phyloP scores from a whole-genome alignment of 2,329 filamentous ascomycete species.

The Corynespora cassiicola region DNA sequence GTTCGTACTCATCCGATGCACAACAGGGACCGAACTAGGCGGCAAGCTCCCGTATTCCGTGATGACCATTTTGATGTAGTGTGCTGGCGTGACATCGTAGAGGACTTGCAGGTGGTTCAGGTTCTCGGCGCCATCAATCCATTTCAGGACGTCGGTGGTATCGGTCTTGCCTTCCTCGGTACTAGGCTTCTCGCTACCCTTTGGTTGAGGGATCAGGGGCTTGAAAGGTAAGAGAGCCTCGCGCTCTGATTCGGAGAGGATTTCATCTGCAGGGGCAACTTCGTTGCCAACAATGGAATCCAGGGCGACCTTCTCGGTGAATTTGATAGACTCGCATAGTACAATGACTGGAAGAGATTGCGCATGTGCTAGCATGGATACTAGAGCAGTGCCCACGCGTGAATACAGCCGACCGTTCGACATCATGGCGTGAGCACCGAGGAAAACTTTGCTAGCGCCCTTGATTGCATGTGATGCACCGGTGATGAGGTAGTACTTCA shows the following conservation, averaged over 20 bases:
- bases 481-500: conserved; percentile 82
- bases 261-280: conserved; percentile 77
- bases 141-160: conserved; percentile 41
- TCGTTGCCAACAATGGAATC: conserved; percentile 96
- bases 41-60: conserved; percentile 90
- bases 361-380: conserved; percentile 82
- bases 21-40: conserved; percentile 81
- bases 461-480: conserved; percentile 77
- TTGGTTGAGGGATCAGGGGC: conserved; percentile 25
- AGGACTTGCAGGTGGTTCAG: conserved; percentile 75
- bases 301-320: conserved; percentile 85
- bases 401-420: conserved; percentile 92
- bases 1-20: conserved; percentile 63
- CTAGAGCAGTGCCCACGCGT: conserved; percentile 82
- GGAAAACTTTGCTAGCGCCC: conserved; percentile 74
- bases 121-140: conserved; percentile 43
- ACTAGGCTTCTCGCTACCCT: conserved; percentile 28
- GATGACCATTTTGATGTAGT: conserved; percentile 86
- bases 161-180: conserved; percentile 25
- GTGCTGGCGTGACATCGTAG: conserved; percentile 90
- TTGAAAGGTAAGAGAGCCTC: conserved; percentile 38
- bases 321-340: conserved; percentile 94
- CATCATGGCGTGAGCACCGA: conserved; percentile 91
- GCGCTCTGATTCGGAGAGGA: conserved; percentile 51
- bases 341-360: conserved; percentile 82